Evolutionary conservation across 2,329 filamentous ascomycete species (phyloP), one percentile per base, ranked within the genome.

Genomic region (Colletotrichum cereale): DNA sequence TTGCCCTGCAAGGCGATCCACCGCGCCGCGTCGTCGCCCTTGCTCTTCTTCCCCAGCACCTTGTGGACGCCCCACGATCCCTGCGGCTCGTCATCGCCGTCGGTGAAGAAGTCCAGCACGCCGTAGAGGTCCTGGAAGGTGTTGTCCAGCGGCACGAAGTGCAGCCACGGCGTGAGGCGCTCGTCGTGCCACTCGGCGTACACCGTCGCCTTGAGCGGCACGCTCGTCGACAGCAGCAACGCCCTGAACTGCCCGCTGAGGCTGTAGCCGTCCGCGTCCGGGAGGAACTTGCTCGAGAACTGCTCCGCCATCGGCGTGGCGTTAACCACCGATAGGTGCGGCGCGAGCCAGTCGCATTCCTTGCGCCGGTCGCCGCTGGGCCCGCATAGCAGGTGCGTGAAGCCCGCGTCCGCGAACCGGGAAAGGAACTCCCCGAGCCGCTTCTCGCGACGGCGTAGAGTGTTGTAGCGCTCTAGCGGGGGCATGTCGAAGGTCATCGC

Each of bases 121-220:
- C 86, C 86, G 74, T 92, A 93, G 12, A 93, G 78, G 57, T 94
- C 92, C 63, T 87, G 83, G 71, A 89, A 92, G 1, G 88, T 87
- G 76, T 92, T 92, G 78, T 93, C 90, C 76, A 94, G 85, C 2
- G 92, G 92, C 1, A 91, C 88, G 75, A 92, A 94, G 80, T 95
- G 92, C 73, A 87, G 83, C 92, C 92, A 95, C 0, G 91, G 88
- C 18, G 89, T 81, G 0, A 94, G 83, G 8, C 92, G 86, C 53
- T 88, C 86, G 77, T 94, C 92, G 77, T 94, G 92, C 92, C 92
- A 94, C 78, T 94, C 92, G 11, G 88, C 83, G 78, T 92, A 94
- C 53, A 94, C 85, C 4, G 92, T 93, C 16, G 89, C 87, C 80
- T 94, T 94, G 77, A 94, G 87, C 1, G 90, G 90, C 42, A 93